Conservation (phyloP, 164 flowering plant genomes). For the Pachysandra terminalis region DNA sequence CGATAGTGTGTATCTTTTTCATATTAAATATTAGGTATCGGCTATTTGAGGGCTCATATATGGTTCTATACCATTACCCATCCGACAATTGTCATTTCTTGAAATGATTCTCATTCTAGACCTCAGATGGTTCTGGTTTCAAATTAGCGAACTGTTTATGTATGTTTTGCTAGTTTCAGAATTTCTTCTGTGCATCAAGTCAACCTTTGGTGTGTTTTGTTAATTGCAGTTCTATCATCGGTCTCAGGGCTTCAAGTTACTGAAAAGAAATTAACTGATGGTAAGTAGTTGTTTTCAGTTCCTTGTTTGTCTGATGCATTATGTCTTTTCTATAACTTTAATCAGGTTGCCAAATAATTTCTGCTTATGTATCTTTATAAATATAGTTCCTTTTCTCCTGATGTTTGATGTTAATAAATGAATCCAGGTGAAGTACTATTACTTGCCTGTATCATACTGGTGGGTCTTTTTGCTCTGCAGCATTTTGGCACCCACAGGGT, state of each 20-base stretch:
- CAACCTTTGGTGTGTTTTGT: slow-evolving; percentile 13
- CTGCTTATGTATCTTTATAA: neutral
- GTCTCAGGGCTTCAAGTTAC: slow-evolving; percentile 72
- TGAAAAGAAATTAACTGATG: slow-evolving; percentile 39
- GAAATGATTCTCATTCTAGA: too few species aligned
- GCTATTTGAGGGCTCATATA: too few species aligned
- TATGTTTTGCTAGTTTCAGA: neutral
- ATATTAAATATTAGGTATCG: too few species aligned
- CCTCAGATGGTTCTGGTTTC: too few species aligned
- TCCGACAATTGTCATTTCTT: too few species aligned
- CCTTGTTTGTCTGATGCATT: neutral
- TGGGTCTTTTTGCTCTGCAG: slow-evolving; percentile 88
- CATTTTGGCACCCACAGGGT: slow-evolving; percentile 85
- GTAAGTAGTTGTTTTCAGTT: slow-evolving; percentile 27
- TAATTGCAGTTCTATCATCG: slow-evolving; percentile 71
- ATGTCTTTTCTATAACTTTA: neutral
- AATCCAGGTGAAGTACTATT: slow-evolving; percentile 49
- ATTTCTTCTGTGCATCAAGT: neutral
- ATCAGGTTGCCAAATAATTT: neutral
- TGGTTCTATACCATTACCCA: too few species aligned
- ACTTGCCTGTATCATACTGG: slow-evolving; percentile 71
- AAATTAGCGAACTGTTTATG: too few species aligned
- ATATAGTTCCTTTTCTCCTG: neutral
- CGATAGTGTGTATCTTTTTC: too few species aligned
- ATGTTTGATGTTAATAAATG: slow-evolving; percentile 5